A percentile compares a stretch with the other conserved stretches of the same genome.
Evolutionary conservation across 176 grass and related monocot species (phyloP).

Genomic region (Musa beccarii): DNA sequence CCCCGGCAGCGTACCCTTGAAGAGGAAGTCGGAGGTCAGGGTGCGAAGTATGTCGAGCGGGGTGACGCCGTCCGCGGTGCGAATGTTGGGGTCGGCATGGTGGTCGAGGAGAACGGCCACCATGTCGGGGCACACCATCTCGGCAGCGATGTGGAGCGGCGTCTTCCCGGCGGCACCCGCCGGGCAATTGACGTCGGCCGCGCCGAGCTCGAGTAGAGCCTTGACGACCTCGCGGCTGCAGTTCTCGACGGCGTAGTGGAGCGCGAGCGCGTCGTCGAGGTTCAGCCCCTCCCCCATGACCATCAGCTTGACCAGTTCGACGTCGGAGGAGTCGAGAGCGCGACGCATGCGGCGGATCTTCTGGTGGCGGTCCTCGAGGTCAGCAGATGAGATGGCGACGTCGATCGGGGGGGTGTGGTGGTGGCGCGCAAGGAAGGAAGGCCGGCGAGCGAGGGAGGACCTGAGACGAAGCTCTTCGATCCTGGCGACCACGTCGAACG

Average conservation of each 20-base stretch:
- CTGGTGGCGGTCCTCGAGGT: constrained; percentile 53
- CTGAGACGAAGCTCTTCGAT: constrained; percentile 43
- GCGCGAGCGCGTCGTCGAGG: constrained; percentile 87
- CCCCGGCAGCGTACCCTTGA: constrained; percentile 89
- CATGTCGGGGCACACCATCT: constrained; percentile 95
- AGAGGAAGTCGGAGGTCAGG: constrained; percentile 98
- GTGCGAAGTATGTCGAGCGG: constrained; percentile 81
- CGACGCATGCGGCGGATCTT: constrained; percentile 59
- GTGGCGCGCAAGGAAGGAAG: constrained; percentile 51
- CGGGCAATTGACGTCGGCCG: constrained; percentile 82
- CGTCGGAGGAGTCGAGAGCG: constrained; percentile 88
- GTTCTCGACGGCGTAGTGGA: constrained; percentile 86
- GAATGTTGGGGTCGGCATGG: constrained; percentile 78
- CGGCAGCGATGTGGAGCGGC: constrained; percentile 67
- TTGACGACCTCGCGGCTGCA: constrained; percentile 95
- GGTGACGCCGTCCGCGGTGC: constrained; percentile 68
- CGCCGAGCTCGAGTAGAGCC: constrained; percentile 92
- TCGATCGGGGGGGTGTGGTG: constrained; percentile 15
- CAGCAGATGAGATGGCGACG: background rate
- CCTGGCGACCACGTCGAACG: constrained; percentile 58
- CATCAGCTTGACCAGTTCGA: constrained; percentile 99
- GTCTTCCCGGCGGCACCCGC: constrained; percentile 73
- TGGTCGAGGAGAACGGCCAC: constrained; percentile 96
- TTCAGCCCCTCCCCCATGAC: constrained; percentile 96
- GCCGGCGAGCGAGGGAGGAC: constrained; percentile 25